Conservation (phyloP, 306 rosid species). For the Ochetophila trinervis region DNA sequence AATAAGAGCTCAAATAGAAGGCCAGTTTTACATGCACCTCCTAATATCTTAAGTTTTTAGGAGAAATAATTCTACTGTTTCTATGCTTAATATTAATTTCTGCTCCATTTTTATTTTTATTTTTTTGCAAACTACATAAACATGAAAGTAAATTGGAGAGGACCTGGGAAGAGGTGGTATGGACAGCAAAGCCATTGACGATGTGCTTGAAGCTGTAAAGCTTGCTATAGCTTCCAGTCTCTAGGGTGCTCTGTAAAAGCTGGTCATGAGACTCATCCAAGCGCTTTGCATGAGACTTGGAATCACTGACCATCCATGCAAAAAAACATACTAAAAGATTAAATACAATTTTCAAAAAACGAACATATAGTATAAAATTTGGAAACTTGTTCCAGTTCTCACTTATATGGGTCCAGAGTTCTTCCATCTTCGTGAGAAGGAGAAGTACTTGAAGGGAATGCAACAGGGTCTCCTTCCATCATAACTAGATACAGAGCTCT, state of each 20-base stretch:
- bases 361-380: background rate
- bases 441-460: constrained; percentile 38
- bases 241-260: constrained; percentile 48
- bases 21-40: too few species aligned
- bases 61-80: too few species aligned
- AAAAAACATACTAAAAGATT: background rate
- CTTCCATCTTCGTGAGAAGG: constrained; percentile 16
- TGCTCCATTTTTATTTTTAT: background rate
- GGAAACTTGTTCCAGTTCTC: background rate
- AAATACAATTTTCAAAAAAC: background rate
- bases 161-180: constrained; percentile 83
- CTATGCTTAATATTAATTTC: background rate
- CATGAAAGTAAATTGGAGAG: background rate
- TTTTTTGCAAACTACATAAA: background rate
- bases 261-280: constrained; percentile 55
- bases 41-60: too few species aligned
- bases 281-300: constrained; percentile 40
- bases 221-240: constrained; percentile 64
- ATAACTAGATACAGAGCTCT: constrained; percentile 59
- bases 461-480: constrained; percentile 51
- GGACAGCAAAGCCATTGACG: constrained; percentile 71
- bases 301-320: constrained; percentile 31
- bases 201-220: constrained; percentile 69
- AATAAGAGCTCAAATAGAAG: too few species aligned
- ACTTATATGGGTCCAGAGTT: constrained; percentile 15